A percentile compares a stretch with the other conserved stretches of the same genome.
Conservation (phyloP, 176 grass and related monocot species). For the Phoenix roebelenii region DNA sequence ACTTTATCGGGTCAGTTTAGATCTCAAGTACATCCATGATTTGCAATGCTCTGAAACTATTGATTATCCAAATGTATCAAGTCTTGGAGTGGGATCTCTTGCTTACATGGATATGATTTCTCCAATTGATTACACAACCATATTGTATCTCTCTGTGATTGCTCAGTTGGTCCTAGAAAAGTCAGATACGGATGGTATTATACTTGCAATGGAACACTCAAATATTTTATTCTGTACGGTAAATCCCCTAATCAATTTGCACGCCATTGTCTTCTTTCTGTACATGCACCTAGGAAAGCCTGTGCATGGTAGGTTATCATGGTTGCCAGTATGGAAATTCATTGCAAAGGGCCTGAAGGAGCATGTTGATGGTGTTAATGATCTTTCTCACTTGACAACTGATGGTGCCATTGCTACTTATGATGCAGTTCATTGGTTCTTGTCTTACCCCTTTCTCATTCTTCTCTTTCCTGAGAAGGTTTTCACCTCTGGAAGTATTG, state of each 20-base stretch:
- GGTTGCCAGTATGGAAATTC: conserved; percentile 38
- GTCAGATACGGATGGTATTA: conserved; percentile 13
- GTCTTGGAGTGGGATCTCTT: conserved; percentile 19
- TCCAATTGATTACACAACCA: conserved; percentile 38
- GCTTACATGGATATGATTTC: conserved; percentile 36
- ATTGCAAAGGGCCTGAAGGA: conserved; percentile 23
- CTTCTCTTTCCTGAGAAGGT: conserved; percentile 7
- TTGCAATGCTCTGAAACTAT: conserved; percentile 19
- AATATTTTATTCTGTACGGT: conserved; percentile 13
- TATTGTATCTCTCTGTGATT: conserved; percentile 32
- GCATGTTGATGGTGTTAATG: background rate
- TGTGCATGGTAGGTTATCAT: conserved; percentile 14
- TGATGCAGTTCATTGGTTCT: conserved; percentile 29
- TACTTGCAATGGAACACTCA: conserved; percentile 6
- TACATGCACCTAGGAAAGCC: conserved; percentile 20
- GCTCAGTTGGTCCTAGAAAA: conserved; percentile 25
- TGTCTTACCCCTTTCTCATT: conserved; percentile 42
- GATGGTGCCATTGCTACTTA: background rate
- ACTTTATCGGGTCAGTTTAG: conserved; percentile 26
- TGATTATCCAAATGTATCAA: conserved; percentile 12
- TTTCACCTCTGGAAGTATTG: conserved; percentile 2
- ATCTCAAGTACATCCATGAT: conserved; percentile 34
- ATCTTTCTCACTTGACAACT: background rate
- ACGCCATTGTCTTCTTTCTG: conserved; percentile 30
- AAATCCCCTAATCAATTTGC: conserved; percentile 11